These are phyloP conservation scores for Aspergillus campestris DNA, from an alignment of 495 filamentous ascomycete genomes.

Conservation along the genomic window DNA sequence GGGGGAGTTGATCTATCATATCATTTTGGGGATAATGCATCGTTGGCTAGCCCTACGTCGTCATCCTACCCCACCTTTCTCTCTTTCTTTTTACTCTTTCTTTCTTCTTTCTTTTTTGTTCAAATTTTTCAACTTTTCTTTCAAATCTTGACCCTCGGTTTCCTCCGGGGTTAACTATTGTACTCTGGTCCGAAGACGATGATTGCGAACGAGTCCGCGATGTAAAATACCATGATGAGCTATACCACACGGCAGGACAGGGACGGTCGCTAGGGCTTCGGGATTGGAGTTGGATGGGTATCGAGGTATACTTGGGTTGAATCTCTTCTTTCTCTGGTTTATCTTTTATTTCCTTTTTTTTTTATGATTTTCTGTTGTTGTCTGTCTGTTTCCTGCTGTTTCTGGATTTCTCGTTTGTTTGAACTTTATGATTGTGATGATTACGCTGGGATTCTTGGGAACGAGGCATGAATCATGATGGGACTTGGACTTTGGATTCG, in stretches of 20 bases:
- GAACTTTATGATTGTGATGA: constrained; percentile 5
- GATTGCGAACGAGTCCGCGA: too few species aligned
- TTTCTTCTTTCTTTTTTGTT: not conserved
- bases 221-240: too few species aligned
- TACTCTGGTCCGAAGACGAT: too few species aligned
- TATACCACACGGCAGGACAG: too few species aligned
- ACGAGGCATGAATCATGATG: too few species aligned
- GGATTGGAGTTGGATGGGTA: not conserved
- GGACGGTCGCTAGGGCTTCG: not conserved
- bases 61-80: not conserved
- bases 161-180: not conserved
- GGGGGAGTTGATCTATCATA: too few species aligned
- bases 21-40: not conserved
- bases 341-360: constrained; percentile 6
- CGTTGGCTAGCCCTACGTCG: not conserved
- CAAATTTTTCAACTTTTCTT: too few species aligned
- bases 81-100: not conserved
- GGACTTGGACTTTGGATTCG: too few species aligned
- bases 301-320: not conserved
- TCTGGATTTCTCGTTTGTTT: constrained; percentile 1
- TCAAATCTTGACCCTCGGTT: not conserved
- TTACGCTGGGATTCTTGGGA: too few species aligned
- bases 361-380: constrained; percentile 2
- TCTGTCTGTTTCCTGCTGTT: constrained; percentile 1
- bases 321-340: not conserved